These are phyloP conservation scores for Oryza brachyantha DNA, from an alignment of 176 grass and related monocot species.

Conservation along the genomic window DNA sequence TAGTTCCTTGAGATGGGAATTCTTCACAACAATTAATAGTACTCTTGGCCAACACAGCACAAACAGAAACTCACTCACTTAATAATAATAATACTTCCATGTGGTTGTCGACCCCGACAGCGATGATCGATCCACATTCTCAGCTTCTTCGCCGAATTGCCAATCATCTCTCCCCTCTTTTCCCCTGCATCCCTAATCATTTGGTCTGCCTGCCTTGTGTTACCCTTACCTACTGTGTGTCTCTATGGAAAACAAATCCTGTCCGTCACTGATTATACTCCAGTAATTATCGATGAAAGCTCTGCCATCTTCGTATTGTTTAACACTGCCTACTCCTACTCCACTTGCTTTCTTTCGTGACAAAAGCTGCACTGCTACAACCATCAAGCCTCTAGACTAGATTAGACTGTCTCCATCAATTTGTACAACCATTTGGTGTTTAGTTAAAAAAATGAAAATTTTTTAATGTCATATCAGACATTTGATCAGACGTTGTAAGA, in stretches of 20 bases:
- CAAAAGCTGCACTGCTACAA: background rate
- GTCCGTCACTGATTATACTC: background rate
- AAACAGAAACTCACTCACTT: no score
- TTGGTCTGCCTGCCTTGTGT: background rate
- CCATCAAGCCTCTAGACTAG: background rate
- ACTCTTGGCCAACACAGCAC: no score
- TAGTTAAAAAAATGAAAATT: no score
- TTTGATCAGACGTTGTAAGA: no score
- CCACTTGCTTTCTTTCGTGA: background rate
- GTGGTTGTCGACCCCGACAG: background rate
- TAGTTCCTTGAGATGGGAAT: no score
- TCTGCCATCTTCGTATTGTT: background rate
- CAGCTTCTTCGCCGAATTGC: background rate
- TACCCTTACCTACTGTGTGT: no score
- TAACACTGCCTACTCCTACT: background rate
- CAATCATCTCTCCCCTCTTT: conserved; percentile 4
- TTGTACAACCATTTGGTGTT: no score
- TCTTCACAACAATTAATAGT: no score
- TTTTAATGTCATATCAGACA: no score
- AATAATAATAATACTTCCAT: no score
- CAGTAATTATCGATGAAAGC: background rate
- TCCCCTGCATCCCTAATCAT: conserved; percentile 9
- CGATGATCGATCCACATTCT: background rate
- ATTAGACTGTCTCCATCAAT: no score
- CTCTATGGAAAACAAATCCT: no score